Evolutionary conservation across 2,329 filamentous ascomycete genomes (phyloP).

Genomic region (Apiospora aurea): DNA sequence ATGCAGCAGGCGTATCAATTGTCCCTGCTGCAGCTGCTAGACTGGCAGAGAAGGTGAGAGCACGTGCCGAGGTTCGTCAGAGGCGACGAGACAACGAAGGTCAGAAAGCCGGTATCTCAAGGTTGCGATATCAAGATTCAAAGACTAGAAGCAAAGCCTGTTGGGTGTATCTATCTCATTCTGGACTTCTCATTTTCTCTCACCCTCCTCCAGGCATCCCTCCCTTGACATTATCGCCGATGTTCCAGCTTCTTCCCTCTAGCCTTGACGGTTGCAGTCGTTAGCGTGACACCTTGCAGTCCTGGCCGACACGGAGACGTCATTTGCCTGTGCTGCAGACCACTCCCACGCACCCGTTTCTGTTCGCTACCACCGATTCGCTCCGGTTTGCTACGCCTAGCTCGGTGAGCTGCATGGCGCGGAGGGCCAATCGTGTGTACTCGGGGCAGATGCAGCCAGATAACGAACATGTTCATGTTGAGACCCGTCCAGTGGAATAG

Average conservation of each 20-base stretch:
- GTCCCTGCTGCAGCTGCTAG: background rate
- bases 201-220: background rate
- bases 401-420: background rate
- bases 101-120: background rate
- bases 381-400: background rate
- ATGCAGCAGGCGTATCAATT: background rate
- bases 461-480: background rate
- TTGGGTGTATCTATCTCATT: background rate
- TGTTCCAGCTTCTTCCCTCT: background rate
- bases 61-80: background rate
- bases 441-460: background rate
- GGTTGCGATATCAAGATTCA: background rate
- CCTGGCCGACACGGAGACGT: background rate
- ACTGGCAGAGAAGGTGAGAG: background rate
- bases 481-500: background rate
- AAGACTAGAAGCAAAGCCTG: background rate
- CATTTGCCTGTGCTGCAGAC: background rate
- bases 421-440: background rate
- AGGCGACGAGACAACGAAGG: background rate
- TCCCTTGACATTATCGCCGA: background rate
- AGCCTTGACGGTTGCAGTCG: background rate
- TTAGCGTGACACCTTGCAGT: background rate
- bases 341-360: background rate
- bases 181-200: background rate
- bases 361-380: background rate